Evolutionary conservation across 345 rosid genomes (phyloP).

Genomic region (Erysimum cheiranthoides): DNA sequence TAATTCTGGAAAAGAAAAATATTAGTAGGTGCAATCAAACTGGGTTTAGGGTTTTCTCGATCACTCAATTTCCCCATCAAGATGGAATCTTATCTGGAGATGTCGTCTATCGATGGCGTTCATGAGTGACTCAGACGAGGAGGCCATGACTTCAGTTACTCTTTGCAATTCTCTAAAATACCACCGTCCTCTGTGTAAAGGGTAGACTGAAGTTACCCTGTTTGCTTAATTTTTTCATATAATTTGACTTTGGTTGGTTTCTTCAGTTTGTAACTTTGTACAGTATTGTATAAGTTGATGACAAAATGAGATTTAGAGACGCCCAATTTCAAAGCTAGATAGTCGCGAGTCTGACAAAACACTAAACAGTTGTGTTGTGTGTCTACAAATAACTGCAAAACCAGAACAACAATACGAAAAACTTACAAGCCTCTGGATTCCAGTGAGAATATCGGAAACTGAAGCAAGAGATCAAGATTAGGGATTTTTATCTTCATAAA

Average conservation of each 20-base stretch:
- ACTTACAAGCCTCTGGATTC: constrained; percentile 25
- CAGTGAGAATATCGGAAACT: neutral
- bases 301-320: constrained; percentile 42
- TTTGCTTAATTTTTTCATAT: constrained; percentile 3
- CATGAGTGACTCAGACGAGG: no score
- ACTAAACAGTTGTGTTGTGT: constrained; percentile 82
- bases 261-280: constrained; percentile 26
- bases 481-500: constrained; percentile 62
- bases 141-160: no score
- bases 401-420: neutral
- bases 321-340: constrained; percentile 71
- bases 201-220: constrained; percentile 24
- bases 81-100: no score
- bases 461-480: neutral
- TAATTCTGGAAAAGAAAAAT: no score
- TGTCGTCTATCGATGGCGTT: no score
- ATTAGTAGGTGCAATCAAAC: no score
- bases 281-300: constrained; percentile 38
- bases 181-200: constrained; percentile 12
- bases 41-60: no score
- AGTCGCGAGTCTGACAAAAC: constrained; percentile 73
- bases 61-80: no score
- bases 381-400: constrained; percentile 76
- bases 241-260: constrained; percentile 30
- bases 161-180: no score